Conservation (phyloP, 2,329 filamentous ascomycete genomes). For the Blastomyces gilchristii region DNA sequence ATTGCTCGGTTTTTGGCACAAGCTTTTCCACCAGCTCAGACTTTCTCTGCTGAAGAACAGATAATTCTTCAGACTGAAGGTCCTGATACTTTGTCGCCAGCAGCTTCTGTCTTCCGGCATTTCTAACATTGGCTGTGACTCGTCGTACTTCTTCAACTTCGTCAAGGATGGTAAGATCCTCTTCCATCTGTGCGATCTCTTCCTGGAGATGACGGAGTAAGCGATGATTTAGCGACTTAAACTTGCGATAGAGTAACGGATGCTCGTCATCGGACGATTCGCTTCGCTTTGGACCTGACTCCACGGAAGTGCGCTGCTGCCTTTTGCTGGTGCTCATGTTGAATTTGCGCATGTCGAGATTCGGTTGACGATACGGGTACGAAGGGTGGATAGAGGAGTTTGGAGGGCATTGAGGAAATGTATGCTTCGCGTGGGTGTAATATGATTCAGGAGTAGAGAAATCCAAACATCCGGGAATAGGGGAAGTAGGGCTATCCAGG, state of each 20-base stretch:
- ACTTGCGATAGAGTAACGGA: slow-evolving; percentile 67
- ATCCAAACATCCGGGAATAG: slow-evolving; percentile 23
- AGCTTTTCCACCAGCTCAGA: slow-evolving; percentile 46
- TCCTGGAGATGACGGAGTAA: slow-evolving; percentile 76
- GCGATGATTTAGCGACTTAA: slow-evolving; percentile 71
- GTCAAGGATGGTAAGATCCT: slow-evolving; percentile 63
- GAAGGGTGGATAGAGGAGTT: slow-evolving; percentile 27
- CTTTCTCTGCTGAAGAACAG: slow-evolving; percentile 45
- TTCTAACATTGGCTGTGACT: slow-evolving; percentile 18
- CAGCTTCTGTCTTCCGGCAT: slow-evolving; percentile 26
- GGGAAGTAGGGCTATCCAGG: slow-evolving; percentile 18
- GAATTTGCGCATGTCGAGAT: background rate
- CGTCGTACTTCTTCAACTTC: slow-evolving; percentile 40
- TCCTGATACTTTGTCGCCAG: slow-evolving; percentile 35
- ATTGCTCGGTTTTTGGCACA: slow-evolving; percentile 51
- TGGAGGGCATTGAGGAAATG: slow-evolving; percentile 30
- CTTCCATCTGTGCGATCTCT: slow-evolving; percentile 70
- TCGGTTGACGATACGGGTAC: slow-evolving; percentile 2
- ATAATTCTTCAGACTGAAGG: slow-evolving; percentile 40
- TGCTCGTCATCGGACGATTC: slow-evolving; percentile 20
- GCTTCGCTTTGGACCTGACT: slow-evolving; percentile 8
- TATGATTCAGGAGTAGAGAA: slow-evolving; percentile 26
- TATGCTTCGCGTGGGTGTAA: slow-evolving; percentile 19
- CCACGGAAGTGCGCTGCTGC: background rate
- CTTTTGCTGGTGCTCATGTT: background rate